Percentiles rank a stretch among this genome's conserved stretches.
phyloP scores from a whole-genome alignment of 306 rosid genomes.

The Abrus precatorius region DNA sequence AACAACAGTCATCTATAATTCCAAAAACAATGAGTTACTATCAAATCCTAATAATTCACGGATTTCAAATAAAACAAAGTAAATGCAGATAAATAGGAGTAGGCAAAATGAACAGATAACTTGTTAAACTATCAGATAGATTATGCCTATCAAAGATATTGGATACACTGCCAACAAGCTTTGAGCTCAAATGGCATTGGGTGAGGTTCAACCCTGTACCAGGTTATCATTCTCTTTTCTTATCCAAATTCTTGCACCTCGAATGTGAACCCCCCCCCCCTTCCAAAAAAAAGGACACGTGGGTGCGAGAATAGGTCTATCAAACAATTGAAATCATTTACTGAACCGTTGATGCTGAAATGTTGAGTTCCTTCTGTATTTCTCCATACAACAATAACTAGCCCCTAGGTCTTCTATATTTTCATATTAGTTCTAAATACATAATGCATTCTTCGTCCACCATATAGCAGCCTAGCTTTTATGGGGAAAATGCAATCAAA shows the following conservation, averaged over 20 bases:
- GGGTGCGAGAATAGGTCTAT: neutral
- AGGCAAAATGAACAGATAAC: conserved; percentile 28
- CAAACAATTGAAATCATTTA: conserved; percentile 35
- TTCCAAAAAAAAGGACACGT: neutral
- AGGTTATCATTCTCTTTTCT: conserved; percentile 11
- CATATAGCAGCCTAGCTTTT: conserved; percentile 33
- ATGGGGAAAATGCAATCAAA: conserved; percentile 31
- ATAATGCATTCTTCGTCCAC: conserved; percentile 32
- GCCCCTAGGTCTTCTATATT: neutral
- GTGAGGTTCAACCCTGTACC: conserved; percentile 26
- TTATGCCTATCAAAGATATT: conserved; percentile 7
- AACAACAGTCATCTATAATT: conserved; percentile 89
- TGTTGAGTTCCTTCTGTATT: conserved; percentile 21
- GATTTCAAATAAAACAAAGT: conserved; percentile 23
- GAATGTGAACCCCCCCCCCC: neutral
- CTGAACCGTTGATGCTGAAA: conserved; percentile 19
- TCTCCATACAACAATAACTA: no score
- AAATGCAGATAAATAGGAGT: conserved; percentile 31
- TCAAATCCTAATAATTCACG: conserved; percentile 19
- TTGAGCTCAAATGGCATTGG: conserved; percentile 9
- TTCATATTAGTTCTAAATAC: conserved; percentile 21
- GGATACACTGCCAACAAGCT: neutral
- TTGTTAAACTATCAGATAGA: conserved; percentile 37
- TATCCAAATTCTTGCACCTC: conserved; percentile 28
- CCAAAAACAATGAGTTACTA: conserved; percentile 23